These are phyloP conservation scores for Jatropha curcas DNA, from an alignment of 345 rosid genomes.

Conservation along the genomic window DNA sequence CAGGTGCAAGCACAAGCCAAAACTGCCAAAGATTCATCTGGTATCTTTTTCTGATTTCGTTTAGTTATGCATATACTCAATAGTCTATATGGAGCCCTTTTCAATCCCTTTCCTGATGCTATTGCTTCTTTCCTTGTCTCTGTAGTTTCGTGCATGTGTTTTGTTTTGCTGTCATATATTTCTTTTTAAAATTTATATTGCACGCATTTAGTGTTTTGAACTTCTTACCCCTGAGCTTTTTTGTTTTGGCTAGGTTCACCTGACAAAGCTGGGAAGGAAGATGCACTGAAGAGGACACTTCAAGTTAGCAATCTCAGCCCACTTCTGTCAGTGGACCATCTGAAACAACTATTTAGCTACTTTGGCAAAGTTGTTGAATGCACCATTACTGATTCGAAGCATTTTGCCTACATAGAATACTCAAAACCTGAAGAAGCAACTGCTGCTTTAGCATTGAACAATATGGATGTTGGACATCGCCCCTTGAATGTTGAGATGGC, in stretches of 20 bases:
- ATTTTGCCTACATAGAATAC: conserved; percentile 88
- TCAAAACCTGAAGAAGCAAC: conserved; percentile 86
- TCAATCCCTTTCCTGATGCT: background rate
- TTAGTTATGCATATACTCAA: background rate
- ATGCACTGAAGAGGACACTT: conserved; percentile 69
- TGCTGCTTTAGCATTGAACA: conserved; percentile 88
- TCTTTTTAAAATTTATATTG: background rate
- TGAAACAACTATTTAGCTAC: conserved; percentile 86
- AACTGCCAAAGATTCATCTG: conserved; percentile 63
- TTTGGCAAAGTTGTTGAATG: conserved; percentile 91
- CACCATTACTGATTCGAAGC: conserved; percentile 78
- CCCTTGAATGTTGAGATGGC: conserved; percentile 97
- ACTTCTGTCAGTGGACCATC: conserved; percentile 83
- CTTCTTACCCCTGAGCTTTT: conserved; percentile 13
- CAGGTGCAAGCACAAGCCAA: conserved; percentile 88
- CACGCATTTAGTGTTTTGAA: conserved; percentile 6
- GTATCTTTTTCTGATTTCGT: conserved; percentile 32
- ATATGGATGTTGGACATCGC: conserved; percentile 90
- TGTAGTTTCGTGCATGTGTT: background rate
- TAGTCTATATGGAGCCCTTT: background rate
- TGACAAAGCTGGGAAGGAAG: conserved; percentile 56
- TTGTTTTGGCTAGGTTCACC: conserved; percentile 50
- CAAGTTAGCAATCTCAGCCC: conserved; percentile 99
- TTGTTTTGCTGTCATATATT: background rate
- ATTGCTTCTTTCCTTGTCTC: background rate